Evolutionary conservation across 352 stramenopile genomes (phyloP), one percentile per base, ranked within the genome.

Genomic region (Phytophthora aleatoria): DNA sequence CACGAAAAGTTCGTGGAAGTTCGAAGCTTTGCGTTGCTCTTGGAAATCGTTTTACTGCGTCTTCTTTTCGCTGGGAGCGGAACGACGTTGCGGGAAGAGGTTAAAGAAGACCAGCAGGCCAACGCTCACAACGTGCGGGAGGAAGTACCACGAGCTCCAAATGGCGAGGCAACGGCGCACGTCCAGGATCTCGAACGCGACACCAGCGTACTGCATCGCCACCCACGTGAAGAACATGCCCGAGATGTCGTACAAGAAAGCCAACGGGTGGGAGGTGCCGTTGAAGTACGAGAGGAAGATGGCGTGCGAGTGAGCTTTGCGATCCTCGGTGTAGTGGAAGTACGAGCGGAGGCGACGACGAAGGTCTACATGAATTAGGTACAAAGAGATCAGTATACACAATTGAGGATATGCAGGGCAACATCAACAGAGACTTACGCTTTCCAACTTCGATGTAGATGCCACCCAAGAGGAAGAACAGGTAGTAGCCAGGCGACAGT

Each of bases 361-460:
- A 48, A 94, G 58, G 38, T 90, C 83, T 92, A 52, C 12, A 52
- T 7, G 5, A 57, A 61, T 26, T 20, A 4, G 47, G 20, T 16
- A 15, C 26, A 6, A 35, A 38, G 11, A 10, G 5, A 3, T 50
- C n/a, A 48, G 41, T 48, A 28, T 41, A 38, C 33, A 3, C 33
- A 38, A 38, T 3, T 26, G 43, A 50, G 13, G 12, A 50, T 31
- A 50, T 26, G 13, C 2, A 9, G 42, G 15, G 20, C 20, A 20
- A 27, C 50, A 31, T 16, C 5, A 15, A 38, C 11, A 26, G 45
- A 11, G 8, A 84, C 81, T 48, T 61, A 90, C 83, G 73, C 69
- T 94, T 93, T 68, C 85, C 87, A 36, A 90, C 87, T 83, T 95
- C 87, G 35, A 94, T 91, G 77, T 94, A 93, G 50, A 94, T 79